These are phyloP conservation scores for Cordia subcordata DNA, from an alignment of 257 asterid species.

Conservation along the genomic window DNA sequence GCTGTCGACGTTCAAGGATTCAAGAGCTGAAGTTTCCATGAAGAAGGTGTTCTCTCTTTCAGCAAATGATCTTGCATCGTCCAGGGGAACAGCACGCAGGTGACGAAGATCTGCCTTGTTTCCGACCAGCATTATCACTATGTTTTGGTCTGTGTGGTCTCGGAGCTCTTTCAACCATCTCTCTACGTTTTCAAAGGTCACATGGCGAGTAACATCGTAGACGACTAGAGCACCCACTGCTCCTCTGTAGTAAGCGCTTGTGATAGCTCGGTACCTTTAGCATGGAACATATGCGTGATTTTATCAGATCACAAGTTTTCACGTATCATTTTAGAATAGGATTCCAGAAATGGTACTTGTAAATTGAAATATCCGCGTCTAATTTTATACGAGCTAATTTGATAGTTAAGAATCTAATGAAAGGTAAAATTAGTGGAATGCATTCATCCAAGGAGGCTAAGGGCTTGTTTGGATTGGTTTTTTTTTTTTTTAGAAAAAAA, in stretches of 20 bases:
- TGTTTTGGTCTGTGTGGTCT: slow-evolving; percentile 74
- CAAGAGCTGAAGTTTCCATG: slow-evolving; percentile 87
- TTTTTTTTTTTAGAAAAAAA: too few species aligned
- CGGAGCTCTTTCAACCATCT: slow-evolving; percentile 86
- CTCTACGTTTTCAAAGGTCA: slow-evolving; percentile 67
- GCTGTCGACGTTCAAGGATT: slow-evolving; percentile 65
- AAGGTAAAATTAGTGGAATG: too few species aligned
- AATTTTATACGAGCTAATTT: too few species aligned
- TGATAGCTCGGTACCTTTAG: slow-evolving; percentile 79
- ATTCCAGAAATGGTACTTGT: too few species aligned
- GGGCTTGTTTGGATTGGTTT: too few species aligned
- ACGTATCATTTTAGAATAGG: background rate
- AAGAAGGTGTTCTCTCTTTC: slow-evolving; percentile 57
- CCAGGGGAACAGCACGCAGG: slow-evolving; percentile 56
- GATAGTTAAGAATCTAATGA: too few species aligned
- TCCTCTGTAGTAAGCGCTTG: slow-evolving; percentile 84
- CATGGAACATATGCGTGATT: background rate
- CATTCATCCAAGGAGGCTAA: too few species aligned
- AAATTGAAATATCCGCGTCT: too few species aligned
- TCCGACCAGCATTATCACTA: slow-evolving; percentile 79
- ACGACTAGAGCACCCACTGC: slow-evolving; percentile 79
- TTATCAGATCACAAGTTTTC: background rate
- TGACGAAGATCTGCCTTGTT: slow-evolving; percentile 86
- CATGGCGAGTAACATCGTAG: slow-evolving; percentile 72
- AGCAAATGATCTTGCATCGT: slow-evolving; percentile 57